Evolutionary conservation across 441 rosid species (phyloP).

Genomic region (Rhodomyrtus psidioides): DNA sequence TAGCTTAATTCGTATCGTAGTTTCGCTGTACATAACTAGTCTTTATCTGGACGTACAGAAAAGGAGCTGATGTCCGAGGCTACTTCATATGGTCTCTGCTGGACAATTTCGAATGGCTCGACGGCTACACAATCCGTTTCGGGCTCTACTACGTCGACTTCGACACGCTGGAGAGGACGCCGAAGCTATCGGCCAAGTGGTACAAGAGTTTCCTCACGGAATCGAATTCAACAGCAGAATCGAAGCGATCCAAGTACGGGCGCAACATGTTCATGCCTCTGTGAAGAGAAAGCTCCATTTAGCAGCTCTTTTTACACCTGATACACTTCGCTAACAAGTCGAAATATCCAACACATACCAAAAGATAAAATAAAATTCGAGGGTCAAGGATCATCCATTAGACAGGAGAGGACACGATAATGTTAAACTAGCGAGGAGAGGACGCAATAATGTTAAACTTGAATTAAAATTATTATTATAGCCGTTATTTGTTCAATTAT

Average conservation of each 20-base stretch:
- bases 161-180: conserved; percentile 19
- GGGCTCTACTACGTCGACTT: conserved; percentile 30
- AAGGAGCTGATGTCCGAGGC: conserved; percentile 38
- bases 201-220: conserved; percentile 18
- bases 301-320: not conserved
- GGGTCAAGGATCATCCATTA: not conserved
- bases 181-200: conserved; percentile 38
- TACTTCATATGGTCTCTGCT: conserved; percentile 37
- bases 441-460: not conserved
- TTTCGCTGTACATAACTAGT: not conserved
- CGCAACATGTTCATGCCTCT: not conserved
- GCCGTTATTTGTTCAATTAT: not conserved
- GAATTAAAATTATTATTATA: not conserved
- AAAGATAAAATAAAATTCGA: not conserved
- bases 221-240: not conserved
- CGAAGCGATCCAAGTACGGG: not conserved
- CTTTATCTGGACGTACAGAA: conserved; percentile 2
- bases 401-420: not conserved
- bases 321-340: not conserved
- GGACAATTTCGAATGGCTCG: conserved; percentile 39
- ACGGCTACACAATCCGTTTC: conserved; percentile 16
- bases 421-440: not conserved
- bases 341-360: not conserved
- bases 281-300: not conserved
- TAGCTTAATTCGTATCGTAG: not conserved